Base-by-base conservation (phyloP, 257 asterid species). In the Nemophila menziesii region DNA sequence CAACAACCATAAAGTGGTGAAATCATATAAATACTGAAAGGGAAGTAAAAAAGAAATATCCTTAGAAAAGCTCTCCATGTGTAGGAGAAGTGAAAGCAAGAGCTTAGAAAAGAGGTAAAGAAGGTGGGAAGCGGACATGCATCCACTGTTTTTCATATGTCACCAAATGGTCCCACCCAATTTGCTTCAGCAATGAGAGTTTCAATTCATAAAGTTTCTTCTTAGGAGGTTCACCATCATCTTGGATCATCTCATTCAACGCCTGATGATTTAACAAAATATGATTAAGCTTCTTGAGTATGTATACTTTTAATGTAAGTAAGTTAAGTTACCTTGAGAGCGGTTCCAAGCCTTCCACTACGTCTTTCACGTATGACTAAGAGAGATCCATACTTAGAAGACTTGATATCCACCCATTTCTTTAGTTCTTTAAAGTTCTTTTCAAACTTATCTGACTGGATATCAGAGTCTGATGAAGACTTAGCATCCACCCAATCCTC, bases 251-350 rank as follows among this genome's bases (percentile, higher is more conserved):
- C 60, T 80, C 92, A 34, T 52, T 70, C 22, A 87, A 44, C 47
- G 69, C 80, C 95, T 87, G 79, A 29, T 58, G 45, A n/a, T 52
- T 15, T 39, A 43, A 39, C n/a, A n/a, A n/a, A n/a, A n/a, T n/a
- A n/a, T n/a, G n/a, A n/a, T n/a, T n/a, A n/a, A n/a, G n/a, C n/a
- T n/a, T n/a, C n/a, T n/a, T n/a, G n/a, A n/a, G n/a, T n/a, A n/a
- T n/a, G n/a, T n/a, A n/a, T n/a, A n/a, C n/a, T n/a, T n/a, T n/a
- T n/a, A n/a, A n/a, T n/a, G n/a, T n/a, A n/a, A n/a, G n/a, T n/a
- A n/a, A n/a, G n/a, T n/a, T n/a, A n/a, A n/a, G n/a, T 49, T 71
- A 89, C 95, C 95, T 89, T 89, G 16, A 89, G 56, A 43, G 98
- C 92, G 18, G 72, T 80, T 68, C 98, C 98, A 20, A 80, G 76